Base-by-base conservation (phyloP, 768 basidiomycete genomes). In the Dentipellis fragilis region DNA sequence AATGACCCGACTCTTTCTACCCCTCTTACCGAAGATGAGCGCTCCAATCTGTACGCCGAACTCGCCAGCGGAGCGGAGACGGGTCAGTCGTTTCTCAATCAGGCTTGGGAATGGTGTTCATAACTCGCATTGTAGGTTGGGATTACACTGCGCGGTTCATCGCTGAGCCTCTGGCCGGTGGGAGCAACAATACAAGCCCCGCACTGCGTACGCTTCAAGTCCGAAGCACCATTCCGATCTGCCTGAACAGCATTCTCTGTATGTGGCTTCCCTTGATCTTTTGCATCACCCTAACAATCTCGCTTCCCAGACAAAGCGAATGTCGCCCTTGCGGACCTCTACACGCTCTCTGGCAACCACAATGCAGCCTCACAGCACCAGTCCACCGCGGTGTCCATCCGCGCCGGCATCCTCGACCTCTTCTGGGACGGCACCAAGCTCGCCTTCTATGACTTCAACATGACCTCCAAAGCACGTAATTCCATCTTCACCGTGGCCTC, bases 391-490 rank as follows among this genome's bases (percentile, higher is more conserved):
- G 67, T 75, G 0, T 68, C 71, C 8, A 70, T 91, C 45, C 80
- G 80, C 56, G 74, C 70, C 19, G 93, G 84, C 0, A 81, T 96
- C 57, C 72, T 96, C 37, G 94, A 97, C 66, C 78, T 96, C 9
- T 74, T 82, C 69, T 96, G 93, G 93, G 88, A 95, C 65, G 60
- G 81, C 0, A 69, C 73, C 8, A 89, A 87, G 73, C 73, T 91
- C n/a, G 86, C 86, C 0, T 95, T 94, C 70, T 94, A 94, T 63
- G 93, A 95, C 69, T 96, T 87, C 71, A 90, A 92, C 67, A 68
- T 85, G 40, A 84, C 80, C 7, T 77, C 83, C 2, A 82, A 84
- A 51, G 65, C 78, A 12, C 81, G 86, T 52, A 84, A 81, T 63
- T 68, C 62, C 49, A 65, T 90, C 34, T 93, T 85, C 72, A 81